phyloP scores from a whole-genome alignment of 345 rosid genomes.

The Syzygium grande region DNA sequence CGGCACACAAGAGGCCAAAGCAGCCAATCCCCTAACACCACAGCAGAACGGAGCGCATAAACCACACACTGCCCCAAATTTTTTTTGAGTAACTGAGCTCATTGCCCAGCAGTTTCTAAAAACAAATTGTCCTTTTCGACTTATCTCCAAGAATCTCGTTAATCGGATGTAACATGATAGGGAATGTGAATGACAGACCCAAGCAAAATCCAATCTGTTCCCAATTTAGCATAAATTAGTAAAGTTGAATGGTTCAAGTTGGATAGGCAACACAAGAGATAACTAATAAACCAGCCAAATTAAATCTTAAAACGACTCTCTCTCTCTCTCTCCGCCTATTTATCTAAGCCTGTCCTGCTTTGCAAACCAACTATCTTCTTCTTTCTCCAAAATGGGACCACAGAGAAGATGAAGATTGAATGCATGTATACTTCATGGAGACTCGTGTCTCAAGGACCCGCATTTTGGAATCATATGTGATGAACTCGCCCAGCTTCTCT shows the following conservation, averaged over 20 bases:
- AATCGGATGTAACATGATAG: constrained; percentile 81
- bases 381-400: not conserved
- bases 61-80: constrained; percentile 17
- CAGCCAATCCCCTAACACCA: constrained; percentile 52
- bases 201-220: constrained; percentile 78
- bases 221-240: constrained; percentile 2
- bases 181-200: constrained; percentile 78
- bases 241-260: not conserved
- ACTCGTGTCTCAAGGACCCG: not conserved
- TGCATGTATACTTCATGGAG: not conserved
- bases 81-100: constrained; percentile 19
- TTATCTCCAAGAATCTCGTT: constrained; percentile 78
- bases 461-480: not conserved
- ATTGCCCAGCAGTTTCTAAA: constrained; percentile 21
- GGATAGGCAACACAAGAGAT: not conserved
- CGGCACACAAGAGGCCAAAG: constrained; percentile 60
- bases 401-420: not conserved
- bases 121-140: constrained; percentile 32
- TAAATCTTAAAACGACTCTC: not conserved
- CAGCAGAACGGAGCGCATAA: constrained; percentile 37
- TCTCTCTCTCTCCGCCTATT: not conserved
- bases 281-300: not conserved
- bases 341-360: not conserved
- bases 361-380: not conserved
- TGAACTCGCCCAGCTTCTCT: not conserved